A percentile compares a stretch with the other conserved stretches of the same genome.
phyloP scores from a whole-genome alignment of 1,284 basidiomycete species.

The Stygiomarasmius scandens region DNA sequence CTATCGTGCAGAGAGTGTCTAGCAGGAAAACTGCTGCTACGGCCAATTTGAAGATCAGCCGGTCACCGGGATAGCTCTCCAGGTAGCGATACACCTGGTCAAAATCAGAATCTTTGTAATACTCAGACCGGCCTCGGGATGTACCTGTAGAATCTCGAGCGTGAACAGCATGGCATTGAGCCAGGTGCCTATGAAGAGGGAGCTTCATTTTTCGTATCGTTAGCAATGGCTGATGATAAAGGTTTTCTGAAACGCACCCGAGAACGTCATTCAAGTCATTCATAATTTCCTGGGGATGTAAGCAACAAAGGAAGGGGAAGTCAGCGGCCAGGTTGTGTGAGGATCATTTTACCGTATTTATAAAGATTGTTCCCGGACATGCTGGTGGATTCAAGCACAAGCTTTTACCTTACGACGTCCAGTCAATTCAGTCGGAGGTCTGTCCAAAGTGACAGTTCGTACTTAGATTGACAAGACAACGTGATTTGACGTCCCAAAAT shows the following conservation, averaged over 20 bases:
- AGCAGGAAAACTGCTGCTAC: not conserved
- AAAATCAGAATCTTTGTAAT: not conserved
- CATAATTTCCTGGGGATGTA: no score
- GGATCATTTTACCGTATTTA: no score
- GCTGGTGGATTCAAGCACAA: no score
- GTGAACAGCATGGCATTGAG: not conserved
- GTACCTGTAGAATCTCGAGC: not conserved
- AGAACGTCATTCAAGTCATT: not conserved
- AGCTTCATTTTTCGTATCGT: conserved; percentile 14
- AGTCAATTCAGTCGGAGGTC: no score
- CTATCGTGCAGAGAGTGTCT: not conserved
- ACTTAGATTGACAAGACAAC: no score
- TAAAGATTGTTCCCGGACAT: no score
- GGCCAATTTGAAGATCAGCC: not conserved
- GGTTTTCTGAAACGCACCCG: not conserved
- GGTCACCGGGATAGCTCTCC: not conserved
- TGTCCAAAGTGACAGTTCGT: no score
- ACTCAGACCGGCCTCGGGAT: not conserved
- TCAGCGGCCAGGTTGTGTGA: no score
- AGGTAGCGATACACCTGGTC: not conserved
- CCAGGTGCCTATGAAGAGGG: not conserved
- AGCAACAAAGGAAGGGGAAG: no score
- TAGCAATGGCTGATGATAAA: not conserved
- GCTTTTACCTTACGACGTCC: no score
- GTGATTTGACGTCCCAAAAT: no score